Base-by-base conservation (phyloP, 148 eudicot species). In the Rhododendron mucronatum region DNA sequence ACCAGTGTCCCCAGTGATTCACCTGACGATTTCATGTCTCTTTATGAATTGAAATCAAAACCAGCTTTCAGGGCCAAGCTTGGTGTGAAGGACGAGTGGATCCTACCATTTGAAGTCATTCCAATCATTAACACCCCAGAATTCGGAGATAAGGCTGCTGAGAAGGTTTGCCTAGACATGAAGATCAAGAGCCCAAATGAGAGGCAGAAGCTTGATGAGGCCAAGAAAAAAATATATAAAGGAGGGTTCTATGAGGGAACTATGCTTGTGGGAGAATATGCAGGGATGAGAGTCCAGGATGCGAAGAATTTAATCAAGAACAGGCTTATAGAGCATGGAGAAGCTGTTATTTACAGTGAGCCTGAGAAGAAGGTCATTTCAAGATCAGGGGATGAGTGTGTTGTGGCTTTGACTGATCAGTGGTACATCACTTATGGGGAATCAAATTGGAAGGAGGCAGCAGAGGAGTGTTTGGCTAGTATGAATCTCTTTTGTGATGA, bases 331-430 rank as follows among this genome's bases (percentile, higher is more conserved):
- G 99, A 94, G 89, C 61, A 48, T 44, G 94, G 92, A 10, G 93
- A 91, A 85, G 98, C 96, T 86, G 92, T 96, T 41, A 87, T 92
- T 59, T 96, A 96, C 53, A 96, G 99, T 87, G 99, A 96, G 89
- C 99, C 99, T 16, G 98, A 96, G 93, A 96, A 96, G 86, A 91
- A 89, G 85, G 99, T 95, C 37, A 94, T 94, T 93, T 96, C 99
- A 73, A 91, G 99, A 88, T 96, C 99, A 33, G 99, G 99, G 21
- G 99, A 96, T 87, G 98, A 96, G 87, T 96, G 99, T 90, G 98
- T 96, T 15, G 98, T 96, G 80, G 99, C 98, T 84, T 83, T 96
- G 86, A 95, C 99, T 61, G 99, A 96, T 89, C 99, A 96, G 83
- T 96, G 99, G 99, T 95, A 96, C 89, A 89, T 96, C 78, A 95